Base-by-base conservation (phyloP, 202 grass and related monocot genomes). In the Eragrostis tef region DNA sequence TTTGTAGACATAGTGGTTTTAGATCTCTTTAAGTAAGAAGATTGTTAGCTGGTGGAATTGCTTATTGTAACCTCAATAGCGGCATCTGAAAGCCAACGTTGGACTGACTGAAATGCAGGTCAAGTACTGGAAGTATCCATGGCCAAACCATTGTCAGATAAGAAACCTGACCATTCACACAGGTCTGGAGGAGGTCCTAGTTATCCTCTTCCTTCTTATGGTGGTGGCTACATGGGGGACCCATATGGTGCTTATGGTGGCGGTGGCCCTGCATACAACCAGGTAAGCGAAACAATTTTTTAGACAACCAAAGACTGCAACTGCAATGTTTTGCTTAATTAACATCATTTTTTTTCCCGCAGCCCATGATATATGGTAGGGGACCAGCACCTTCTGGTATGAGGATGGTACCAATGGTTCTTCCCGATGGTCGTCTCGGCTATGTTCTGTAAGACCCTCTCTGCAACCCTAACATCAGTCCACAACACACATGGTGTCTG, bases 291-390 rank as follows among this genome's bases (percentile, higher is more conserved):
- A 67, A 49, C 6, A 89, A 43, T 2, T 10, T 34, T 24, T 67
- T 9, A 31, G 66, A 60, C 50, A 49, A 64, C 21, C 50, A 14
- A 25, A 19, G n/a, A 39, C 45, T n/a, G 44, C 26, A 51, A 39
- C 45, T n/a, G 44, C 26, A 51, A 24, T 22, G 20, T 17, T 49
- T 66, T 44, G 42, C 44, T 74, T 49, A 64, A 74, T 31, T 17
- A 3, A 68, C 24, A 69, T 69, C 34, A 19, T 54, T 15, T 1
- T 66, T 44, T 83, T 13, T 13, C 12, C 63, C 57, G 62, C 83
- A 98, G 96, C 96, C 96, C 20, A 90, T 98, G 92, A 98, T 98
- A 25, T 94, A 98, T 86, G 96, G 96, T 81, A 89, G 96, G 87
- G 96, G 96, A 17, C 92, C 96, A 41, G 90, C 90, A 67, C 96